These are phyloP conservation scores for Phytopythium aichiense DNA, from an alignment of 352 stramenopile genomes.

Conservation along the genomic window DNA sequence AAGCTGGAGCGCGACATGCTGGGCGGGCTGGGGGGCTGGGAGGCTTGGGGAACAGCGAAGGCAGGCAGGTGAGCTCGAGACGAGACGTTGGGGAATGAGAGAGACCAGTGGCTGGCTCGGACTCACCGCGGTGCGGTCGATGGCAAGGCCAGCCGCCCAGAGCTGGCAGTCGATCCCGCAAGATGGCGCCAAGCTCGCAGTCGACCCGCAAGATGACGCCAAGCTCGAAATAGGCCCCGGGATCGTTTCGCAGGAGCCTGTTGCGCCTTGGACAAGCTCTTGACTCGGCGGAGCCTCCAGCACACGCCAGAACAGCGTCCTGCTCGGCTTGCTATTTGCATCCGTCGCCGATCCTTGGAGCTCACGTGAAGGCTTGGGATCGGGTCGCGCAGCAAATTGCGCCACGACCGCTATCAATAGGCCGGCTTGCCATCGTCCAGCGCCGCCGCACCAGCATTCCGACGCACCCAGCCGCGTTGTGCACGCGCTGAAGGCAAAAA, in stretches of 20 bases:
- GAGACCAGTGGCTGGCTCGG: not conserved
- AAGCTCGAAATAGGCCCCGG: not conserved
- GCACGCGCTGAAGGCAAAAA: not conserved
- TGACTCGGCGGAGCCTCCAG: not conserved
- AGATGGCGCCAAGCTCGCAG: not conserved
- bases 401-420: not conserved
- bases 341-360: not conserved
- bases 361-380: not conserved
- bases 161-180: not conserved
- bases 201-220: not conserved
- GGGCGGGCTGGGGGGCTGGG: not conserved
- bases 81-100: slow-evolving; percentile 29
- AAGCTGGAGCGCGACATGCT: slow-evolving; percentile 54
- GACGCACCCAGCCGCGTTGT: not conserved
- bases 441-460: not conserved
- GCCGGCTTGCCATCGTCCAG: not conserved
- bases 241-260: not conserved
- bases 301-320: not conserved
- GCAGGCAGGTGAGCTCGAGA: slow-evolving; percentile 1
- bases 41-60: not conserved
- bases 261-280: not conserved
- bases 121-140: not conserved
- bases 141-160: not conserved
- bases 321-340: not conserved
- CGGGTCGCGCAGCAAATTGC: not conserved